Percentiles rank a stretch among this genome's conserved stretches.
Evolutionary conservation across 352 stramenopile genomes (phyloP).

Genomic region (Phytophthora pseudosyringae): DNA sequence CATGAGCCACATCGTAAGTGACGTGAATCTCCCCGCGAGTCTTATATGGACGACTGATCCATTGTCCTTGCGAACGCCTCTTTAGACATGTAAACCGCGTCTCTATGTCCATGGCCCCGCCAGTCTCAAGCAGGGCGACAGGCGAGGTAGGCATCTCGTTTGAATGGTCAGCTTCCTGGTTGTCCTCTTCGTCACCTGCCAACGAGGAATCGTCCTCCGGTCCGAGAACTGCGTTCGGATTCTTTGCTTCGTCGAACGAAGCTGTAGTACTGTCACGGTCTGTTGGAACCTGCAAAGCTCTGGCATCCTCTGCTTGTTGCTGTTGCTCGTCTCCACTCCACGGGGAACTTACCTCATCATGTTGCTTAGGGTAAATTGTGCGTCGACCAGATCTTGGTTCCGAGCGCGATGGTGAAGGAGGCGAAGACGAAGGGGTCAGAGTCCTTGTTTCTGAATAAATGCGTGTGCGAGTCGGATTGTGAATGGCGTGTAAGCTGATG

Average conservation of each 20-base stretch:
- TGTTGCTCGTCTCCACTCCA: background rate
- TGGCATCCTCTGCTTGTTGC: background rate
- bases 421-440: background rate
- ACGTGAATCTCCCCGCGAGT: conserved; percentile 74
- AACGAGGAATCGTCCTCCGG: conserved; percentile 4
- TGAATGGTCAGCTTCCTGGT: conserved; percentile 12
- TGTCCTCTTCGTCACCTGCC: conserved; percentile 2
- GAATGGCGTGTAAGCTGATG: conserved; percentile 26
- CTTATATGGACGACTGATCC: conserved; percentile 76
- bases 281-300: background rate
- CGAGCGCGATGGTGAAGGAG: background rate
- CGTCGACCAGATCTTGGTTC: background rate
- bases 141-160: conserved; percentile 6
- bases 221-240: background rate
- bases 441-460: conserved; percentile 13
- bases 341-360: conserved; percentile 1
- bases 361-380: conserved; percentile 18
- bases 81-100: background rate
- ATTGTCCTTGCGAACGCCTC: conserved; percentile 21
- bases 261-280: background rate
- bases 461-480: conserved; percentile 1
- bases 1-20: conserved; percentile 69
- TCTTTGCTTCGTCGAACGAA: background rate
- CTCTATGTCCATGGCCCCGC: background rate
- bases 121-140: conserved; percentile 27